Base-by-base conservation (phyloP, 2,329 filamentous ascomycete species). In the Periconia digitata region DNA sequence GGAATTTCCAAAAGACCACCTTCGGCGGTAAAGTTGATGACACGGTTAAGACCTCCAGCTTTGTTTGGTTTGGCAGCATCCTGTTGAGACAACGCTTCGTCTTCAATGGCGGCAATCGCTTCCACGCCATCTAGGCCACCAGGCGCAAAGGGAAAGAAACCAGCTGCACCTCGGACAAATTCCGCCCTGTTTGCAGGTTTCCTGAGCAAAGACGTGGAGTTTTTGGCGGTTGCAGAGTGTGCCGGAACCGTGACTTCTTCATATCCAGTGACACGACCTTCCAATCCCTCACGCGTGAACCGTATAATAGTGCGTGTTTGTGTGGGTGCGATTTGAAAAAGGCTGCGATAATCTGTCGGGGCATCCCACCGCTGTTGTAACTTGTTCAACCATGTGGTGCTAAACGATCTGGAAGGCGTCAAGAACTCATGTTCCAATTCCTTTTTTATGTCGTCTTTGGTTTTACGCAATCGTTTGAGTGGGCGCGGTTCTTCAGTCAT, bases 301-400 rank as follows among this genome's bases (percentile, higher is more conserved):
- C 94, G 85, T 22, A 90, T 96, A 58, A 96, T 86, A n/a, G 92
- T 97, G 49, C 94, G 85, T 15, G 91, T 92, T 73, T 97, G 94
- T 0, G 92, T 95, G 3, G 91, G 89, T 1, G 91, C 90, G 46
- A 97, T 81, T 54, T 86, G 84, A 72, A 95, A 96, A 16, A 97
- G 81, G 47, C 90, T 85, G n/a, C 85, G 82, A 67, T 92, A 88
- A 62, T 96, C 87, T 32, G 85, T 82, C 3, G 89, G 83, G 47
- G 85, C 80, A 54, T 96, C 89, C 94, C 92, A 99, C 68, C 85
- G 77, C 79, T 92, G 90, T 73, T 99, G 94, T 37, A 97, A 74
- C 46, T 83, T 82, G 70, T 96, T 91, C 50, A 99, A 81, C 91
- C 94, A 97, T 64, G 87, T 85, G 4, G 83, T 77, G 27, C 86